Percentiles rank a stretch among this genome's conserved stretches.
Conservation (phyloP, 2,329 filamentous ascomycete species). For the Calonectria fujianensis region DNA sequence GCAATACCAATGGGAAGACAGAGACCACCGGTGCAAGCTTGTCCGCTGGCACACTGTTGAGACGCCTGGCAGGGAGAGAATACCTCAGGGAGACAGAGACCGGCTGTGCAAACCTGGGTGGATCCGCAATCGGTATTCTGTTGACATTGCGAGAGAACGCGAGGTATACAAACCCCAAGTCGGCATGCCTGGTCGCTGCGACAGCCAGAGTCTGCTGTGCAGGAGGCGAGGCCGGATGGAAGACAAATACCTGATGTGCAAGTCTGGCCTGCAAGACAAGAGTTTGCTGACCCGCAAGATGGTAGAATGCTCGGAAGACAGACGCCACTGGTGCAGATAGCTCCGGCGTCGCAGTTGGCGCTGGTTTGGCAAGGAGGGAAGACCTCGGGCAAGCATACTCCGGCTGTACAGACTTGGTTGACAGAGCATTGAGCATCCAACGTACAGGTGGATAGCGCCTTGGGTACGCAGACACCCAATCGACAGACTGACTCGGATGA, state of each 20-base stretch:
- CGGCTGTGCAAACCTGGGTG: constrained; percentile 27
- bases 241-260: constrained; percentile 32
- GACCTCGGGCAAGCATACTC: constrained; percentile 26
- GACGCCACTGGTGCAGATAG: constrained; percentile 11
- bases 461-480: constrained; percentile 29
- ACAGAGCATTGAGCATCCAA: constrained; percentile 16
- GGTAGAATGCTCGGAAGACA: constrained; percentile 27
- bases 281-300: constrained; percentile 3
- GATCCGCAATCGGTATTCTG: constrained; percentile 11
- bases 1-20: constrained; percentile 28
- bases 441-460: neutral
- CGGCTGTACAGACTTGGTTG: constrained; percentile 28
- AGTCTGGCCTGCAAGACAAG: constrained; percentile 13
- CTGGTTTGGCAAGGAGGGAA: constrained; percentile 32
- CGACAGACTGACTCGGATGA: constrained; percentile 27
- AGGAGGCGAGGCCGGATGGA: constrained; percentile 11
- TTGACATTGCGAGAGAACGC: neutral
- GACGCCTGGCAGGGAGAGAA: constrained; percentile 20
- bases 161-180: constrained; percentile 33
- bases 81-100: constrained; percentile 24
- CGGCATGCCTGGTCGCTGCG: constrained; percentile 29
- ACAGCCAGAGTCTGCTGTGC: constrained; percentile 13
- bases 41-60: constrained; percentile 16
- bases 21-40: constrained; percentile 20
- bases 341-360: constrained; percentile 19